These are phyloP conservation scores for Paratinospora sagittata DNA, from an alignment of 164 flowering plant genomes.

Conservation along the genomic window DNA sequence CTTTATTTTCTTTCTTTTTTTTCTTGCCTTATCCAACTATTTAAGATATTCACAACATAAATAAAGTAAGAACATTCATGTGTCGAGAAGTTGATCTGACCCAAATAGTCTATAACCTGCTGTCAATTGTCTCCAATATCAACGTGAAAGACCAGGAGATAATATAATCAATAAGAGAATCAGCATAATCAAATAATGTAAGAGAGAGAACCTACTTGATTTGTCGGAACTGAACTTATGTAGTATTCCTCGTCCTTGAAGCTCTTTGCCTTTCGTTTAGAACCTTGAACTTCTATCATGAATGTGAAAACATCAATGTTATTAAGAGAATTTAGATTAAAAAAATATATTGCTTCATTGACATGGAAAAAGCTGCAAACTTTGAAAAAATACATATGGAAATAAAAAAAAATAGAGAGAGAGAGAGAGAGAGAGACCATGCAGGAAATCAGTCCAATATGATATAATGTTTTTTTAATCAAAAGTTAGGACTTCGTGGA, in stretches of 20 bases:
- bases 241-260: constrained; percentile 90
- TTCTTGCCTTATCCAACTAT: too few relatives aligned
- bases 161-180: not conserved
- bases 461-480: not conserved
- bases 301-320: not conserved
- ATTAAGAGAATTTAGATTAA: not conserved
- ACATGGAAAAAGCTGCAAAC: not conserved
- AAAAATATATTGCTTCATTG: not conserved
- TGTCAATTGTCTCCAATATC: not conserved
- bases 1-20: not conserved
- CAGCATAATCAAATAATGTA: not conserved
- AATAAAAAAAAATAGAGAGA: too few relatives aligned
- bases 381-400: not conserved
- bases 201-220: constrained; percentile 50
- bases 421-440: too few relatives aligned
- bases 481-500: not conserved
- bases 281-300: constrained; percentile 32
- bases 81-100: too few relatives aligned
- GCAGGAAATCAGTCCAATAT: not conserved
- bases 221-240: constrained; percentile 78
- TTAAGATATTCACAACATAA: too few relatives aligned
- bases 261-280: constrained; percentile 68
- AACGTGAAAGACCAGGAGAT: not conserved
- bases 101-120: too few relatives aligned
- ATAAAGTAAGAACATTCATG: too few relatives aligned